Base-by-base conservation (phyloP, 331 rosid species). In the Quercus phellos region DNA sequence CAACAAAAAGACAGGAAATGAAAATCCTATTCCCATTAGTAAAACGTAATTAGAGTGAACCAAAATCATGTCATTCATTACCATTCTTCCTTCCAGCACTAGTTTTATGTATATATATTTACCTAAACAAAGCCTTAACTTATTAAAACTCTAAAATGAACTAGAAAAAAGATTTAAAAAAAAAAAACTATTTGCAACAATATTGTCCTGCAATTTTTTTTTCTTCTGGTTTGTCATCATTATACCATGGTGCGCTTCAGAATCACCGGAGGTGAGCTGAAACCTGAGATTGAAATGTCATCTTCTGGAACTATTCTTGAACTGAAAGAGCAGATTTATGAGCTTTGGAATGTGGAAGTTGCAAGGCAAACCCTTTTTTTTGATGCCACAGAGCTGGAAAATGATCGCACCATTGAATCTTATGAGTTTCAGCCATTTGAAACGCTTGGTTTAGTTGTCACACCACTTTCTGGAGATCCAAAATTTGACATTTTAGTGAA, bases 261-360 rank as follows among this genome's bases (percentile, higher is more conserved):
- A 46, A 82, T 87, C 21, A 14, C n/a, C 0, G 84, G 90, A 6
- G 85, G 83, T 4, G 75, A 53, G 46, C 30, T 87, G 74, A 77
- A 35, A 66, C 83, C 82, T 0, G 70, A 26, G 32, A 53, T 84
- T 18, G 80, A 79, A 58, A 69, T 60, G 46, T 35, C 34, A 0
- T 2, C 1, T 3, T 17, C 66, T 26, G 77, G 74, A 19, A 51
- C 72, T 12, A 5, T 87, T 59, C 35, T 66, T 13, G 70, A 79
- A 56, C n/a, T 82, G 43, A 84, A 84, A 68, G 5, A 38, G 58
- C 72, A 68, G 84, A 82, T 82, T 43, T 0, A 60, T 16, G 27
- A 71, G 3, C 14, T 32, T 56, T 46, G 80, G 56, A 70, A 60
- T 0, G 81, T 87, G 38, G 56, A 38, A 43, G 50, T 79, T 6